These are phyloP conservation scores for Acer negundo DNA, from an alignment of 345 rosid species.

Conservation along the genomic window DNA sequence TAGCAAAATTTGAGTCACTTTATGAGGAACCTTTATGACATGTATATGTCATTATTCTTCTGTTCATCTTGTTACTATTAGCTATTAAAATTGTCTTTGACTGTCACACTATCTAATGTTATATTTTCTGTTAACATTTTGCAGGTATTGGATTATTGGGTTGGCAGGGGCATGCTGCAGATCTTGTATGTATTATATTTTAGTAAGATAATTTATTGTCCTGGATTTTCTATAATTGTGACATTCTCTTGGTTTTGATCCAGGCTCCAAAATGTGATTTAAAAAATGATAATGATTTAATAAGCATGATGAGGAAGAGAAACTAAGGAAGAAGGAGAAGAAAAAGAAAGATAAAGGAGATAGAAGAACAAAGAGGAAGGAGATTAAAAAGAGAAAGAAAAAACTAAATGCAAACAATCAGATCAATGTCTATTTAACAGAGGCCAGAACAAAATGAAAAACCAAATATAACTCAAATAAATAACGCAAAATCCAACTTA, in stretches of 20 bases:
- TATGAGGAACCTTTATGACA: neutral
- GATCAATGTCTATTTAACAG: too few relatives aligned
- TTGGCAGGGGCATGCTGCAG: conserved; percentile 97
- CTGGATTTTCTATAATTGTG: neutral
- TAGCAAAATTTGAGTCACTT: neutral
- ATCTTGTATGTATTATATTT: conserved; percentile 70
- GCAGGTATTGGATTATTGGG: conserved; percentile 93
- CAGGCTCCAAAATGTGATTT: neutral
- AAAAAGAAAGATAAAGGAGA: too few relatives aligned
- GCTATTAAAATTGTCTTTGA: neutral
- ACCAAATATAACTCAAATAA: too few relatives aligned
- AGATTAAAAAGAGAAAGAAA: too few relatives aligned
- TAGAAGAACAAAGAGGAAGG: too few relatives aligned
- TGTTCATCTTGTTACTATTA: neutral
- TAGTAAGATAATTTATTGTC: conserved; percentile 15
- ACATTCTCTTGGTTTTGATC: neutral
- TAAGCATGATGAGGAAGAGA: neutral
- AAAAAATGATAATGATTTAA: neutral
- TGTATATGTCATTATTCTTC: neutral
- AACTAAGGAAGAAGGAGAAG: too few relatives aligned
- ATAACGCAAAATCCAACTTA: too few relatives aligned
- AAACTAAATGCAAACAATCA: too few relatives aligned
- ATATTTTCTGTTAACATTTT: conserved; percentile 9
- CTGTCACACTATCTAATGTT: neutral
- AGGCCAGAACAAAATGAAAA: too few relatives aligned